Conservation (phyloP, 257 asterid genomes). For the Nicotiana obtusifolia region DNA sequence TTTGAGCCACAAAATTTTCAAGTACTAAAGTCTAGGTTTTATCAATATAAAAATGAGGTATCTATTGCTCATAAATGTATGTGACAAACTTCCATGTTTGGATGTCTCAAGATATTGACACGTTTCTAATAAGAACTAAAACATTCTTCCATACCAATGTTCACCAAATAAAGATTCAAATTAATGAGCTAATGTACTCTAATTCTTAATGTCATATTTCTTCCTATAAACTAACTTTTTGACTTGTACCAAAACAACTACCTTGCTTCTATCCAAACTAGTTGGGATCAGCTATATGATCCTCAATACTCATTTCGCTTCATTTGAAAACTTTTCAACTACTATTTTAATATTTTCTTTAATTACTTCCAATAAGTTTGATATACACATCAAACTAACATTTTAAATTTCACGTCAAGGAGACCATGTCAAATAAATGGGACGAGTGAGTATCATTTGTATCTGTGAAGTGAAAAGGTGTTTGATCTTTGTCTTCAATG, state of each 20-base stretch:
- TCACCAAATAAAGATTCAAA: not conserved
- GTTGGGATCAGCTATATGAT: not conserved
- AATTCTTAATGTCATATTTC: not conserved
- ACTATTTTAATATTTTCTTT: not conserved
- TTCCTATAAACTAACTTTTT: not conserved
- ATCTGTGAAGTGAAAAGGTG: not conserved
- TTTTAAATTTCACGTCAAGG: not conserved
- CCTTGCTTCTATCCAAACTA: not conserved
- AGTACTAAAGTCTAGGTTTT: not conserved
- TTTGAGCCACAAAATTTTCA: not conserved
- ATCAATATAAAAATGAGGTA: not conserved
- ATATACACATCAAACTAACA: not conserved
- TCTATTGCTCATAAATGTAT: not conserved
- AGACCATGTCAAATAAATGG: not conserved
- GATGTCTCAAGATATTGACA: not conserved
- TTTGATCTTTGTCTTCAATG: not conserved
- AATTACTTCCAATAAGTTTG: not conserved
- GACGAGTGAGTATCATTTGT: not conserved
- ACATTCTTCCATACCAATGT: not conserved
- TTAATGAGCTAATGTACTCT: not conserved
- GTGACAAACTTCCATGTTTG: not conserved
- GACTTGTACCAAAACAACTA: not conserved
- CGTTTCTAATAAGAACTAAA: not conserved
- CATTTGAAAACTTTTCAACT: not conserved
- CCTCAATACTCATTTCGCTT: not conserved